Evolutionary conservation across 306 rosid species (phyloP).

Genomic region (Crotalaria pallida): DNA sequence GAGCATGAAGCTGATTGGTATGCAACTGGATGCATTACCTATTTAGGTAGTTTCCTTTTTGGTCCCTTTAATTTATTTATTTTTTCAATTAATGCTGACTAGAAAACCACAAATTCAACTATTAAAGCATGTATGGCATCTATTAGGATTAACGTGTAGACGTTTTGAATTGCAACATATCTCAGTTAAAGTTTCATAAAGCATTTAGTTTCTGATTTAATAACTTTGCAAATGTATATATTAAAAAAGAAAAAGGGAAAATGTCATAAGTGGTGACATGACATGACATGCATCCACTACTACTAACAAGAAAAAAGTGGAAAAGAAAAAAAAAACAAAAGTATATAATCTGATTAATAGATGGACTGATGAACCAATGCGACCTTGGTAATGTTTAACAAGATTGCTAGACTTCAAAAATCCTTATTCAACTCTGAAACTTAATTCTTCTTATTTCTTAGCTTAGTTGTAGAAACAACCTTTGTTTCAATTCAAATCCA

Average conservation of each 20-base stretch:
- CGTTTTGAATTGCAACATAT: not conserved
- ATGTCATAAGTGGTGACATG: not conserved
- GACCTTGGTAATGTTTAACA: not conserved
- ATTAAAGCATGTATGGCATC: not conserved
- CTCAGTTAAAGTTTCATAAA: no score
- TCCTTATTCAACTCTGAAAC: not conserved
- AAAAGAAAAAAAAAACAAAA: not conserved
- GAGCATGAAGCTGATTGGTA: not conserved
- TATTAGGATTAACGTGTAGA: not conserved
- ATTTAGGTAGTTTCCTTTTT: not conserved
- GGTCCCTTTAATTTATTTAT: no score
- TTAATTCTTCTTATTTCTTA: not conserved
- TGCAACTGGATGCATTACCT: not conserved
- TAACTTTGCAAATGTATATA: no score
- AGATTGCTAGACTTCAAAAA: not conserved
- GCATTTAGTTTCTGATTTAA: no score
- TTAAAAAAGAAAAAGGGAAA: not conserved
- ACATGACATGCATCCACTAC: slow-evolving; percentile 8
- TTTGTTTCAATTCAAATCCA: slow-evolving; percentile 45
- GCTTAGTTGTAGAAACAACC: not conserved
- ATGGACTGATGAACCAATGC: not conserved
- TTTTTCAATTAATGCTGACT: not conserved
- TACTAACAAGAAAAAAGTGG: not conserved
- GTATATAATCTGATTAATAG: not conserved
- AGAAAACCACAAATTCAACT: not conserved